These are phyloP conservation scores for Batkoa obscura DNA, from an alignment of 371 early-diverging fungal species.

Conservation along the genomic window DNA sequence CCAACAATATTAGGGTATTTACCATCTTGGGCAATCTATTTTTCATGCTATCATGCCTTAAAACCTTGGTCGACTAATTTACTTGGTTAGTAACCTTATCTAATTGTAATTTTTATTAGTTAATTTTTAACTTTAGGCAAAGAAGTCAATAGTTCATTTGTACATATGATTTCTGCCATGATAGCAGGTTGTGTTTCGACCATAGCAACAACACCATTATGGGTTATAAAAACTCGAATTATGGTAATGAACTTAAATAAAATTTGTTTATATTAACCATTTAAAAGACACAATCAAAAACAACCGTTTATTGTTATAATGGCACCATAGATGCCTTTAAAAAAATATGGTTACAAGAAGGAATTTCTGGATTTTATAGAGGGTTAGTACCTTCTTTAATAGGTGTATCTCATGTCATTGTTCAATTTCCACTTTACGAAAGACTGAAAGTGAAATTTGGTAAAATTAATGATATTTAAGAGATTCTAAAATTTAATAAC, in stretches of 20 bases:
- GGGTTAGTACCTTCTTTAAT: constrained; percentile 77
- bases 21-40: constrained; percentile 85
- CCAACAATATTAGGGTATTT: constrained; percentile 76
- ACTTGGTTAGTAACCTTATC: no score
- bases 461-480: constrained; percentile 12
- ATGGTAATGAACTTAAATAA: constrained; percentile 31
- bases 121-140: no score
- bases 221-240: constrained; percentile 84
- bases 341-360: constrained; percentile 46
- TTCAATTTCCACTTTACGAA: constrained; percentile 93
- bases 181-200: constrained; percentile 68
- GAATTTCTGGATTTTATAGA: constrained; percentile 61
- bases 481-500: neutral
- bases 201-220: constrained; percentile 67
- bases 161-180: constrained; percentile 73
- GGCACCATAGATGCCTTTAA: constrained; percentile 49
- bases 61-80: no score
- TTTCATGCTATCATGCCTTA: constrained; percentile 43
- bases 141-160: constrained; percentile 16
- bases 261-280: constrained; percentile 34
- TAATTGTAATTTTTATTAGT: no score
- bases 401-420: constrained; percentile 81
- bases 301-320: constrained; percentile 35
- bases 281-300: neutral
- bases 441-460: constrained; percentile 45